Conservation (phyloP, 2,329 filamentous ascomycete genomes). For the Pseudocercospora eumusae region DNA sequence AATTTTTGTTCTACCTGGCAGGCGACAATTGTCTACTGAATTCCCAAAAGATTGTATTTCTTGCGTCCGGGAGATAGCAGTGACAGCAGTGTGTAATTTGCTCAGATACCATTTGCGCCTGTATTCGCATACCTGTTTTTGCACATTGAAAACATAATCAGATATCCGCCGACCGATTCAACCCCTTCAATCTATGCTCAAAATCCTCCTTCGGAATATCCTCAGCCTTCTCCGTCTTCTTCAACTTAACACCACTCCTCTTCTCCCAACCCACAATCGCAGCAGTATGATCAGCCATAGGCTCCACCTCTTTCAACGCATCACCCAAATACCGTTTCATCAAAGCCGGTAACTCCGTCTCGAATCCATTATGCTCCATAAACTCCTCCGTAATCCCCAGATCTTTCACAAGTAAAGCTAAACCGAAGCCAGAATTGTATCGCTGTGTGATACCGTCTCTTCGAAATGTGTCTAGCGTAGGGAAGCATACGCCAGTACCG, state of each 20-base stretch:
- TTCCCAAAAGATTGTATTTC: too few species aligned
- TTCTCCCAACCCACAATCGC: constrained; percentile 42
- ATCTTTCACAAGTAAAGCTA: constrained; percentile 42
- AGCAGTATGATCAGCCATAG: constrained; percentile 41
- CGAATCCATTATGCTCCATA: constrained; percentile 38
- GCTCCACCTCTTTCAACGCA: constrained; percentile 36
- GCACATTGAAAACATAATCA: too few species aligned
- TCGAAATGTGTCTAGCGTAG: constrained; percentile 38
- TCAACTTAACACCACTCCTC: constrained; percentile 39
- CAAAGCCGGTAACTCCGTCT: constrained; percentile 38
- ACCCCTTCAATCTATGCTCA: constrained; percentile 34
- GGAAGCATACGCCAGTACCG: constrained; percentile 45
- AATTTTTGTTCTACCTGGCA: too few species aligned
- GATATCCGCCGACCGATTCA: constrained; percentile 27
- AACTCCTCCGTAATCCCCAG: constrained; percentile 42
- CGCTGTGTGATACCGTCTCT: constrained; percentile 33
- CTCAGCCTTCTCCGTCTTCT: constrained; percentile 34
- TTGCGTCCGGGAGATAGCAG: too few species aligned
- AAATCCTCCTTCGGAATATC: constrained; percentile 33
- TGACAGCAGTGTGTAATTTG: too few species aligned
- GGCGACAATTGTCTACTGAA: too few species aligned
- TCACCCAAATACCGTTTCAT: constrained; percentile 39
- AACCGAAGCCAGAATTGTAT: constrained; percentile 41
- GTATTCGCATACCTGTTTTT: too few species aligned
- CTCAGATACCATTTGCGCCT: too few species aligned